Conservation (phyloP, 2,329 filamentous ascomycete species). For the Cladosporium phlei region DNA sequence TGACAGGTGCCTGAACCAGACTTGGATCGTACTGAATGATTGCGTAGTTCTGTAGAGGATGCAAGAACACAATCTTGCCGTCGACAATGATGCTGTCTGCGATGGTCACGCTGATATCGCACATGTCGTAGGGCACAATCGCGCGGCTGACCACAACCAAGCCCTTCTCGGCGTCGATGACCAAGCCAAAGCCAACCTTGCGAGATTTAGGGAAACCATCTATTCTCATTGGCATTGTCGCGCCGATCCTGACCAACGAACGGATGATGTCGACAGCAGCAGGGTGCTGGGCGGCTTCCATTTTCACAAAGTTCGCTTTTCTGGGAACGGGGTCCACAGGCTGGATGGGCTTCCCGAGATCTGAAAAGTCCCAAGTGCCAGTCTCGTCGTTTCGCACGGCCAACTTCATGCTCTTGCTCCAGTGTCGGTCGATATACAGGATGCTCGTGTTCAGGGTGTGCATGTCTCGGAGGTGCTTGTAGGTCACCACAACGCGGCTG, state of each 20-base stretch:
- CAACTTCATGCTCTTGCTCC: slow-evolving; percentile 90
- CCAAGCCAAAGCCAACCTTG: slow-evolving; percentile 91
- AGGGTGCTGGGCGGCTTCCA: slow-evolving; percentile 81
- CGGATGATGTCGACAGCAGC: slow-evolving; percentile 89
- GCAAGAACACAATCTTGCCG: slow-evolving; percentile 90
- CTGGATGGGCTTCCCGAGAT: slow-evolving; percentile 75
- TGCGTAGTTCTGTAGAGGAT: slow-evolving; percentile 94
- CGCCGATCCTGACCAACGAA: slow-evolving; percentile 90
- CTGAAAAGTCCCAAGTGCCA: slow-evolving; percentile 90
- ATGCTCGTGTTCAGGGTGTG: slow-evolving; percentile 93
- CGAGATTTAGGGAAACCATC: slow-evolving; percentile 95
- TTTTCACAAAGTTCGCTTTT: slow-evolving; percentile 84
- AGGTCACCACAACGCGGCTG: slow-evolving; percentile 84
- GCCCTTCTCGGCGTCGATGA: slow-evolving; percentile 95
- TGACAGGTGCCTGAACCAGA: slow-evolving; percentile 88
- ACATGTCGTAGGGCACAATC: slow-evolving; percentile 92
- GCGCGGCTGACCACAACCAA: slow-evolving; percentile 91
- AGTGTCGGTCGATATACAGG: slow-evolving; percentile 88
- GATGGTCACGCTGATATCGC: slow-evolving; percentile 92
- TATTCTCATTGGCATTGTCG: slow-evolving; percentile 89
- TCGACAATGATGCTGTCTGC: slow-evolving; percentile 94
- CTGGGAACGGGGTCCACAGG: slow-evolving; percentile 66
- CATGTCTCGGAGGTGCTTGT: slow-evolving; percentile 90
- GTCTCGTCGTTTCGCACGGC: slow-evolving; percentile 84
- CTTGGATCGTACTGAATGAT: slow-evolving; percentile 91